Evolutionary conservation across 495 filamentous ascomycete species (phyloP), one percentile per base, ranked within the genome.

Genomic region (Neurospora sp.): DNA sequence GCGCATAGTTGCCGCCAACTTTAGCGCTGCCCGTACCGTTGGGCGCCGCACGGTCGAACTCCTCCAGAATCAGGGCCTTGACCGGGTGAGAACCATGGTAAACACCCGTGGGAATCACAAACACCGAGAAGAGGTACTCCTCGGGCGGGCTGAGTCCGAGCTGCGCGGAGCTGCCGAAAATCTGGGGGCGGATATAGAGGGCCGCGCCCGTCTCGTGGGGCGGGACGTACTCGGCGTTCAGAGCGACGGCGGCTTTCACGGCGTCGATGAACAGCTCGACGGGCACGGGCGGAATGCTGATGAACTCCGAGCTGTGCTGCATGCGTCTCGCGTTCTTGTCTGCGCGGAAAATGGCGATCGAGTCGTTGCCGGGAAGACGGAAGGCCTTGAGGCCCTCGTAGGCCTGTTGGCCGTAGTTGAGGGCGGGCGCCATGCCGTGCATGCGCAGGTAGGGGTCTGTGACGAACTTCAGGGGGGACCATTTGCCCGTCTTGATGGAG

Each of bases 351-450:
- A 97, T 86, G 75, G 88, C 86, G 80, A 97, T 92, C 39, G 82
- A 78, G 72, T 84, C 77, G 76, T 87, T 81, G 42, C 85, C 84
- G 39, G 91, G 89, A 41, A 87, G 86, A 42, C 95, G 93, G 87
- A 97, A 96, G 71, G 94, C 93, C 81, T 97, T 98, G 72, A 97
- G 87, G 11, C 94, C 94, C 77, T 97, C 94, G 86, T 95, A 97
- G 69, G 93, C 94, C 84, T 97, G 94, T 77, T 96, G 92, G 54
- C 92, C 94, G 80, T 97, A 97, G 86, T 97, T 97, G 60, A 97
- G 88, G 41, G 87, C 95, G 0, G 94, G 95, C 0, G 93, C 89
- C 91, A 97, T 93, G 74, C 94, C 94, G 82, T 97, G 95, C 77
- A 97, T 88, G 71, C 87, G 87, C 73, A 97, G 88, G 84, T 86